phyloP scores from a whole-genome alignment of 306 rosid species.

The Sindora glabra region DNA sequence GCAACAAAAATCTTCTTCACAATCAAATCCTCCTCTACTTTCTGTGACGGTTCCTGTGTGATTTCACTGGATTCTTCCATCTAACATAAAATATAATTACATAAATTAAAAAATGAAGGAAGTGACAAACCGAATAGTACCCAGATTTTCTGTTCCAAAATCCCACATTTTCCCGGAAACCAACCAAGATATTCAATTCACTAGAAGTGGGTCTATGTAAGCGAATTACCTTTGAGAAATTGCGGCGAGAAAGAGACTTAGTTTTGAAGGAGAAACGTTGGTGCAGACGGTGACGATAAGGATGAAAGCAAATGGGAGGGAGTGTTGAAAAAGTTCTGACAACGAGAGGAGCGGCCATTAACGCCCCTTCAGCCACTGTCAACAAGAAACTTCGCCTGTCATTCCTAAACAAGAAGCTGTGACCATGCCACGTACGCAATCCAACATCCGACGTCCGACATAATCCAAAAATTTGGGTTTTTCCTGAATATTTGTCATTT shows the following conservation, averaged over 20 bases:
- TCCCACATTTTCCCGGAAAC: too few species aligned
- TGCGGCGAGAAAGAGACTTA: conserved; percentile 28
- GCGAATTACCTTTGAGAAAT: conserved; percentile 52
- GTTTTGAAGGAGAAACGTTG: conserved; percentile 9
- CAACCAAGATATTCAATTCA: neutral
- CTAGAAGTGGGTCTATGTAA: neutral
- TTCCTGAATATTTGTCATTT: too few species aligned
- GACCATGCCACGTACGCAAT: conserved; percentile 37
- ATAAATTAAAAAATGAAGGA: neutral
- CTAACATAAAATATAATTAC: conserved; percentile 20
- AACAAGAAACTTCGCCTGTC: neutral
- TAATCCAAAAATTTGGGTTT: too few species aligned
- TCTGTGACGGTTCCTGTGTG: conserved; percentile 33
- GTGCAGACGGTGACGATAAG: conserved; percentile 4
- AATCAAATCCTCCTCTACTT: conserved; percentile 16
- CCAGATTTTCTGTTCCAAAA: neutral
- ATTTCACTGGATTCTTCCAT: conserved; percentile 74
- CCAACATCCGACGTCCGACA: too few species aligned
- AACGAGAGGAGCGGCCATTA: conserved; percentile 57
- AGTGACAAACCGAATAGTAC: neutral
- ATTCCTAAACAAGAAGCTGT: conserved; percentile 13
- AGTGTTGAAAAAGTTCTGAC: conserved; percentile 16
- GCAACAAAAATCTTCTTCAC: conserved; percentile 74
- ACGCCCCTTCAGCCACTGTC: neutral
- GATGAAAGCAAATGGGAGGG: conserved; percentile 7